Evolutionary conservation across 2,329 filamentous ascomycete species (phyloP).

Genomic region (Mycocentrospora acerina): DNA sequence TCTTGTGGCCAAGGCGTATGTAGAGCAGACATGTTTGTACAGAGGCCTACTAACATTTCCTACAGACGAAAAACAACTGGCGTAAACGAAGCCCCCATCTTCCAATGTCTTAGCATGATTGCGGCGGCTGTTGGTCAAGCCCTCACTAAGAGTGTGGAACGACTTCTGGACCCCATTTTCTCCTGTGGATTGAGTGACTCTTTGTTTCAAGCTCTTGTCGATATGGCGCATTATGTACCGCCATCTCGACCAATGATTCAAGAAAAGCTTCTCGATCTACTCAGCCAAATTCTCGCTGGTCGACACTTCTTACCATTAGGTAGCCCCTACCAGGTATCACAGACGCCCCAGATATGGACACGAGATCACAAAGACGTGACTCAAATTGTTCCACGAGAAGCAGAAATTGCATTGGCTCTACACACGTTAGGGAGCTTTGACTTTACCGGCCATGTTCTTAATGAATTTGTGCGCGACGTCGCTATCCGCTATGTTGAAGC

Average conservation of each 20-base stretch:
- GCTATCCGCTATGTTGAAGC: slow-evolving; percentile 98
- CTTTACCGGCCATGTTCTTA: slow-evolving; percentile 83
- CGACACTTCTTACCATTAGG: slow-evolving; percentile 90
- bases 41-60: slow-evolving; percentile 25
- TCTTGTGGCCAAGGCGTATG: slow-evolving; percentile 73
- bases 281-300: slow-evolving; percentile 90
- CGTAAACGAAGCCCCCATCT: slow-evolving; percentile 72
- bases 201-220: slow-evolving; percentile 90
- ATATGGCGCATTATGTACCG: slow-evolving; percentile 98
- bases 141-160: slow-evolving; percentile 97
- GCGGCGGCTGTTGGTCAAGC: slow-evolving; percentile 95
- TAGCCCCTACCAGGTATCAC: slow-evolving; percentile 83
- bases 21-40: not conserved
- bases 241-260: slow-evolving; percentile 92
- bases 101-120: slow-evolving; percentile 96
- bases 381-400: slow-evolving; percentile 76
- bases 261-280: slow-evolving; percentile 88
- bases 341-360: slow-evolving; percentile 77
- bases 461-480: slow-evolving; percentile 97
- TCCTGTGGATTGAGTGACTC: slow-evolving; percentile 93
- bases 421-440: slow-evolving; percentile 98
- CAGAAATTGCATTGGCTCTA: slow-evolving; percentile 87
- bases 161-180: slow-evolving; percentile 92
- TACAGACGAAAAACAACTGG: slow-evolving; percentile 57
- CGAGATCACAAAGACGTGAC: slow-evolving; percentile 84